A percentile compares a stretch with the other conserved stretches of the same genome.
Evolutionary conservation across 331 rosid genomes (phyloP).

Genomic region (Stylosanthes scabra): DNA sequence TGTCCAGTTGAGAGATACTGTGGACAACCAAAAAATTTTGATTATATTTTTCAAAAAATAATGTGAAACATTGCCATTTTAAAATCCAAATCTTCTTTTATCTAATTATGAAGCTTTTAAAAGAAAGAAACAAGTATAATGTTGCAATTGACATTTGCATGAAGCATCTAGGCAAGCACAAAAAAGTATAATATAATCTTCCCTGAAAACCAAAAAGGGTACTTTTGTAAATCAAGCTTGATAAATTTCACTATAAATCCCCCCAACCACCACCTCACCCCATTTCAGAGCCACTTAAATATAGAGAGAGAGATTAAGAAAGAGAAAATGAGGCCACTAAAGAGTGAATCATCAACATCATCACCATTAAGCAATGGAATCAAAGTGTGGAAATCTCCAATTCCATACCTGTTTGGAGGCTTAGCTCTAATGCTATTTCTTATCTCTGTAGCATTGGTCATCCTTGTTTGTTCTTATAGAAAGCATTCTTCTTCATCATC

Average conservation of each 20-base stretch:
- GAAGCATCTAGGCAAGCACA: constrained; percentile 46
- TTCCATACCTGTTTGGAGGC: constrained; percentile 62
- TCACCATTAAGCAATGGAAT: constrained; percentile 27
- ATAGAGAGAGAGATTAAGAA: background rate
- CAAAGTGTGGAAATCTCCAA: constrained; percentile 54
- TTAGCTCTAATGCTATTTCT: constrained; percentile 49
- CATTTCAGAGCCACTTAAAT: constrained; percentile 21
- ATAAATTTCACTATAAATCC: constrained; percentile 45
- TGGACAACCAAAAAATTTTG: too few species aligned
- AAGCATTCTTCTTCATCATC: constrained; percentile 37
- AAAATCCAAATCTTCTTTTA: too few species aligned
- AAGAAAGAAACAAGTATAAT: constrained; percentile 3
- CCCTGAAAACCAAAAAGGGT: constrained; percentile 46
- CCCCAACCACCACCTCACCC: constrained; percentile 28
- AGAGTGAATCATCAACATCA: constrained; percentile 40
- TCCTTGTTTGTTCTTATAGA: constrained; percentile 56
- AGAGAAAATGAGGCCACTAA: constrained; percentile 41
- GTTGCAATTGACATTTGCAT: constrained; percentile 21
- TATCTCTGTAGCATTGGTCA: constrained; percentile 52
- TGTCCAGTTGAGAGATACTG: too few species aligned
- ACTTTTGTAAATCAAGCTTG: constrained; percentile 48
- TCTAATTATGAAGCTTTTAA: too few species aligned
- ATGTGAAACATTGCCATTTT: too few species aligned
- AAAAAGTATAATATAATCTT: constrained; percentile 39
- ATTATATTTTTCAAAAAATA: too few species aligned